phyloP scores from a whole-genome alignment of 1,139 yeast genomes.

The Blastobotrys apis region DNA sequence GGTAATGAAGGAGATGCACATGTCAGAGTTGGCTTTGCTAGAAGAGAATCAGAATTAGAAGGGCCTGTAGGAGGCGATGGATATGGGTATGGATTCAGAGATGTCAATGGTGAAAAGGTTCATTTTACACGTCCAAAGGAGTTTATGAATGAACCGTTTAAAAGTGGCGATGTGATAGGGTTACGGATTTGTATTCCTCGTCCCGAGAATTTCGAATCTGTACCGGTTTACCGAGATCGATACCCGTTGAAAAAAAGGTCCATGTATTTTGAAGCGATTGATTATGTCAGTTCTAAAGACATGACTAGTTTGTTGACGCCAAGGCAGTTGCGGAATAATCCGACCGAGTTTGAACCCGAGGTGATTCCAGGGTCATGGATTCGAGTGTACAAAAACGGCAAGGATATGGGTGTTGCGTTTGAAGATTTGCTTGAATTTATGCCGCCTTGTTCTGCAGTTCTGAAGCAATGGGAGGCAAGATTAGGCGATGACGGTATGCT shows the following conservation, averaged over 20 bases:
- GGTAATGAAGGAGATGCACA: slow-evolving; percentile 46
- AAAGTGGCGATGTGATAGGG: slow-evolving; percentile 79
- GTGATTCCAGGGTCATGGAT: slow-evolving; percentile 55
- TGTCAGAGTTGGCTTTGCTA: slow-evolving; percentile 74
- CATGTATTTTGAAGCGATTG: slow-evolving; percentile 79
- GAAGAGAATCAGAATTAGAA: slow-evolving; percentile 84
- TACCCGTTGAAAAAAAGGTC: slow-evolving; percentile 79
- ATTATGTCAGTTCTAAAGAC: slow-evolving; percentile 69
- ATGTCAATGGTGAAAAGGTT: slow-evolving; percentile 70
- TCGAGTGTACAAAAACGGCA: slow-evolving; percentile 73
- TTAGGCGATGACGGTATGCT: slow-evolving; percentile 67
- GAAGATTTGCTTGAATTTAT: slow-evolving; percentile 67
- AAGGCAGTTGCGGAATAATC: slow-evolving; percentile 24
- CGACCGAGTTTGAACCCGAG: slow-evolving; percentile 24
- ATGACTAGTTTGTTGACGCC: slow-evolving; percentile 78
- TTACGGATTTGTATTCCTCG: slow-evolving; percentile 68
- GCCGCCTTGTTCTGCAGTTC: slow-evolving; percentile 58
- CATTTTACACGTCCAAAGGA: slow-evolving; percentile 67
- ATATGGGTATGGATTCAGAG: slow-evolving; percentile 88
- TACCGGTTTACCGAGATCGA: slow-evolving; percentile 64
- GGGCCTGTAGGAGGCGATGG: slow-evolving; percentile 97
- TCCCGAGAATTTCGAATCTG: slow-evolving; percentile 10
- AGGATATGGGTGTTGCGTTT: slow-evolving; percentile 58
- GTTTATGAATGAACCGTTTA: slow-evolving; percentile 52
- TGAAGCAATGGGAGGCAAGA: slow-evolving; percentile 20